phyloP scores from a whole-genome alignment of 805 yeast species.

The Blastobotrys terrestris region DNA sequence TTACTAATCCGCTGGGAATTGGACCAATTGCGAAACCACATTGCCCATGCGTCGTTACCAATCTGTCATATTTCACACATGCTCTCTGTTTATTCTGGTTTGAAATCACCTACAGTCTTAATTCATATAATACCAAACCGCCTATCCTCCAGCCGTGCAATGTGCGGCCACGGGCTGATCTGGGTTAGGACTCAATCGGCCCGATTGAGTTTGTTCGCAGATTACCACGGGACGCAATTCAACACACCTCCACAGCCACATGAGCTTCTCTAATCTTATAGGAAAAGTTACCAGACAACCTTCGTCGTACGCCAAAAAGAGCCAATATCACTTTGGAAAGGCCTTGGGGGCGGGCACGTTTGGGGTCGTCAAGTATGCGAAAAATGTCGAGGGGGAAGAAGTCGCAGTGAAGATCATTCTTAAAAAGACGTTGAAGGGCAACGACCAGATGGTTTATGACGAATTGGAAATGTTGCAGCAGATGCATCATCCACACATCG shows the following conservation, averaged over 20 bases:
- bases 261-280: conserved; percentile 26
- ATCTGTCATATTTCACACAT: no score
- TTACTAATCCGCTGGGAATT: no score
- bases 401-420: conserved; percentile 88
- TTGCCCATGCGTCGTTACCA: no score
- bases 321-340: conserved; percentile 66
- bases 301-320: conserved; percentile 56
- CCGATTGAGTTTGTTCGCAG: background rate
- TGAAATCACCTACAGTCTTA: no score
- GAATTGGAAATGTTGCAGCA: conserved; percentile 67
- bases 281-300: conserved; percentile 70
- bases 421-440: conserved; percentile 76
- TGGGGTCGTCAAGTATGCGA: conserved; percentile 84
- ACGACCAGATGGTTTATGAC: conserved; percentile 69
- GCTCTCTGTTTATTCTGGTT: no score
- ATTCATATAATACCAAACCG: no score
- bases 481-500: conserved; percentile 78
- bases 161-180: background rate
- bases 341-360: conserved; percentile 94
- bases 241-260: background rate
- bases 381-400: conserved; percentile 49
- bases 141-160: background rate
- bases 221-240: background rate
- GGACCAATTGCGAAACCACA: no score
- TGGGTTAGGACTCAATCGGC: background rate